Conservation (phyloP, 305 asterid genomes). For the Fraxinus xanthoxyloides region DNA sequence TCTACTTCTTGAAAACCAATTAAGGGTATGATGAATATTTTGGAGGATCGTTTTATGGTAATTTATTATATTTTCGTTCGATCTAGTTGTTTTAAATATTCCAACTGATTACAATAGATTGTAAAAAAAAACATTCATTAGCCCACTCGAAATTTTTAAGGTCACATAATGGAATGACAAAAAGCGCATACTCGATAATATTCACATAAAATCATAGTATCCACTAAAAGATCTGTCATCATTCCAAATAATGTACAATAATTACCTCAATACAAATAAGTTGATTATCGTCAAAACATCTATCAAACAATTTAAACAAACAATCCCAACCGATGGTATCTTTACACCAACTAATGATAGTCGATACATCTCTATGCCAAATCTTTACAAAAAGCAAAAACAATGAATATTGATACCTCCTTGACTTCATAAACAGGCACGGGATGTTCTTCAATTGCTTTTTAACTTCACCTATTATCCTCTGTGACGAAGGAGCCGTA, state of each 20-base stretch:
- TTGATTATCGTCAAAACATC: slow-evolving; percentile 13
- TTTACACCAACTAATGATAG: slow-evolving; percentile 34
- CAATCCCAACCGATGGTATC: slow-evolving; percentile 21
- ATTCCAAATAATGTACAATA: slow-evolving; percentile 18
- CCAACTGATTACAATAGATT: neutral
- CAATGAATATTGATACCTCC: slow-evolving; percentile 1
- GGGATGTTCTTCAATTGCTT: neutral
- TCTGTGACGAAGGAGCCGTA: neutral
- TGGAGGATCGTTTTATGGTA: neutral
- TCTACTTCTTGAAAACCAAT: neutral
- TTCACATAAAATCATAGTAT: neutral
- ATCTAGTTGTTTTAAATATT: neutral
- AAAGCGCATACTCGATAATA: no score
- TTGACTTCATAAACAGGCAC: neutral
- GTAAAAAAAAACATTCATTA: neutral
- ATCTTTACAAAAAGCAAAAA: slow-evolving; percentile 22
- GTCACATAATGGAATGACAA: neutral
- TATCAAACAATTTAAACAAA: slow-evolving; percentile 17
- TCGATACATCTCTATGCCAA: slow-evolving; percentile 21
- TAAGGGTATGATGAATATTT: neutral
- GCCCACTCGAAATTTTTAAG: neutral
- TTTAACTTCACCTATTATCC: neutral
- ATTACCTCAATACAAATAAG: neutral
- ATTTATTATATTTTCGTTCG: neutral
- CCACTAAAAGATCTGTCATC: neutral